Conservation (phyloP, 1,284 basidiomycete genomes). For the Austroboletus niveus region DNA sequence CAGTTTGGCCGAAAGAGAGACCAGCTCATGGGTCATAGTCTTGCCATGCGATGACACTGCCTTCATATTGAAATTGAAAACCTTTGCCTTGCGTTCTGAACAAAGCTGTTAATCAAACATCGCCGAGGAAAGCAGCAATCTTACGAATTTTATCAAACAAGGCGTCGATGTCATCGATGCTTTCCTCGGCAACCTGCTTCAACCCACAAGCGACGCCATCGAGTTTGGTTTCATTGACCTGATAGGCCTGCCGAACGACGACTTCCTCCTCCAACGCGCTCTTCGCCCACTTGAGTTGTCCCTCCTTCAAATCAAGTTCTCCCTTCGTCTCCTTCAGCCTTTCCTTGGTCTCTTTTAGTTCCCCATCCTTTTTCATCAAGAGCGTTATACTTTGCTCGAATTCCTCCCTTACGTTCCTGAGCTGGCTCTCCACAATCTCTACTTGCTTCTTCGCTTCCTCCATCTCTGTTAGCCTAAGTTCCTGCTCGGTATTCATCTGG, state of each 20-base stretch:
- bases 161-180: conserved; percentile 68
- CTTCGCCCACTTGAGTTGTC: conserved; percentile 55
- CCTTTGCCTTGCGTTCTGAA: conserved; percentile 72
- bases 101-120: conserved; percentile 10
- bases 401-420: conserved; percentile 80
- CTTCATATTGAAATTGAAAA: conserved; percentile 66
- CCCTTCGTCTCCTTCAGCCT: conserved; percentile 55
- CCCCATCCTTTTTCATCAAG: conserved; percentile 71
- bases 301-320: conserved; percentile 50
- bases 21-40: conserved; percentile 50
- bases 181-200: conserved; percentile 65
- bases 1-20: conserved; percentile 56
- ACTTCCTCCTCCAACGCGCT: conserved; percentile 73
- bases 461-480: conserved; percentile 70
- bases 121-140: conserved; percentile 21
- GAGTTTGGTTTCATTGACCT: conserved; percentile 70
- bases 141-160: conserved; percentile 84
- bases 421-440: conserved; percentile 79
- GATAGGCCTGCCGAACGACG: conserved; percentile 73
- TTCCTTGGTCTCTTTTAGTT: conserved; percentile 66
- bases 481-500: conserved; percentile 77
- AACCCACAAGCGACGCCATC: conserved; percentile 71
- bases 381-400: conserved; percentile 85
- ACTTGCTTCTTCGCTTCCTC: conserved; percentile 82
- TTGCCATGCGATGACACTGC: conserved; percentile 64